Evolutionary conservation across 768 basidiomycete species (phyloP).

Genomic region (Kwoniella sp.): DNA sequence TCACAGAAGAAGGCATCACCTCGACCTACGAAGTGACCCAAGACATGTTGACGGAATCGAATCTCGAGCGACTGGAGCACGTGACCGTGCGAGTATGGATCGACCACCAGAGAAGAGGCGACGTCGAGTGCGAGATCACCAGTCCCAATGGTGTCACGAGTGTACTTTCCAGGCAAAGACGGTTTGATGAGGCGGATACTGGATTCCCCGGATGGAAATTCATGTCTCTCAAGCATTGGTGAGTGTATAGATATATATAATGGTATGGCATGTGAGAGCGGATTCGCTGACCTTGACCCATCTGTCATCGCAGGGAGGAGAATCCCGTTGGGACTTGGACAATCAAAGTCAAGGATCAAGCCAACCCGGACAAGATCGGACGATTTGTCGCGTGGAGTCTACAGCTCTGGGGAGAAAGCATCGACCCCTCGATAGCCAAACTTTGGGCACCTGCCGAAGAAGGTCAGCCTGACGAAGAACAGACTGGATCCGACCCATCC

Average conservation of each 20-base stretch:
- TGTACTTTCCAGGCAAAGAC: conserved; percentile 73
- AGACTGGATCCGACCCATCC: conserved; percentile 49
- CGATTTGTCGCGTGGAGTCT: conserved; percentile 87
- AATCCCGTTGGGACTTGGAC: conserved; percentile 88
- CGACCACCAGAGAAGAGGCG: conserved; percentile 78
- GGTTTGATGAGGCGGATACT: conserved; percentile 65
- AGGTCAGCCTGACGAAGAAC: conserved; percentile 56
- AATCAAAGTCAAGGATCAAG: conserved; percentile 79
- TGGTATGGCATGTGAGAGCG: too few relatives aligned
- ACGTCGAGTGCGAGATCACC: conserved; percentile 84
- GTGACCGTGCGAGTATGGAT: conserved; percentile 93
- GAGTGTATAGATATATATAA: conserved; percentile 44
- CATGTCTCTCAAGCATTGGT: conserved; percentile 98
- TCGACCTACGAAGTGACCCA: conserved; percentile 70
- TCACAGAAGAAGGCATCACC: conserved; percentile 67
- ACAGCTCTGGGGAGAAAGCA: conserved; percentile 84
- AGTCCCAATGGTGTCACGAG: conserved; percentile 87
- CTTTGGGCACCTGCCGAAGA: conserved; percentile 60
- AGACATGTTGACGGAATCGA: conserved; percentile 69
- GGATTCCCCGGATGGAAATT: conserved; percentile 98
- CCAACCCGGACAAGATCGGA: conserved; percentile 64
- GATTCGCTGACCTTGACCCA: too few relatives aligned
- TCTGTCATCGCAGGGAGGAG: conserved; percentile 71
- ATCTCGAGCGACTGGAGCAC: conserved; percentile 88
- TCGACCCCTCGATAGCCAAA: conserved; percentile 70